A percentile compares a stretch with the other conserved stretches of the same genome.
Evolutionary conservation across 257 asterid species (phyloP).

Genomic region (Nicotiana tabacum): DNA sequence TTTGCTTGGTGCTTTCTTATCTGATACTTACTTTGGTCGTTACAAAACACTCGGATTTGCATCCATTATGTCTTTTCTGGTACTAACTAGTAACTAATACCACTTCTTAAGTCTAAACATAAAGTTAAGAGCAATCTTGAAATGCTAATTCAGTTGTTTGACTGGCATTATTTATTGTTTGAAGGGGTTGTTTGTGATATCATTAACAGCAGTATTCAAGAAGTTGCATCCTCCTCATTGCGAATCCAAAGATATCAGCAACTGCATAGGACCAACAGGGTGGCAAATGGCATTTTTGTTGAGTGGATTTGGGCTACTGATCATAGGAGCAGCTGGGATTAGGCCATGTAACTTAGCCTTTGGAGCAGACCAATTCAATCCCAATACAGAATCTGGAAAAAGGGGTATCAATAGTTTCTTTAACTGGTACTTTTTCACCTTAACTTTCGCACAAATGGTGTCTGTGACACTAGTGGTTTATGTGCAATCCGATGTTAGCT

Average conservation of each 20-base stretch:
- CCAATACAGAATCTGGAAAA: constrained; percentile 53
- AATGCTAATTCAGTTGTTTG: neutral
- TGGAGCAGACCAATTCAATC: constrained; percentile 85
- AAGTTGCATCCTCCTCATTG: constrained; percentile 64
- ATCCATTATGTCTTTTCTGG: constrained; percentile 49
- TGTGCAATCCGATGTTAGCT: constrained; percentile 65
- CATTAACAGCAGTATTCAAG: constrained; percentile 59
- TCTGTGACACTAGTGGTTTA: constrained; percentile 65
- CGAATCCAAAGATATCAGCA: neutral
- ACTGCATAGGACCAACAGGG: constrained; percentile 38
- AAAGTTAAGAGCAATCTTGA: neutral
- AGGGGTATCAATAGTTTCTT: constrained; percentile 70
- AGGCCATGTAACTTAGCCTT: constrained; percentile 80
- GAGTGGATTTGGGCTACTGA: constrained; percentile 52
- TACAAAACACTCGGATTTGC: constrained; percentile 58
- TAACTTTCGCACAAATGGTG: constrained; percentile 55
- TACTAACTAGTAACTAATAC: constrained; percentile 3
- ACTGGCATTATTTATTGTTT: neutral
- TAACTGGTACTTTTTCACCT: constrained; percentile 76
- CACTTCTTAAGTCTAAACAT: neutral
- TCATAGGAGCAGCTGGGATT: constrained; percentile 75
- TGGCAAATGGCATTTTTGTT: constrained; percentile 59
- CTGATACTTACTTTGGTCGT: constrained; percentile 69
- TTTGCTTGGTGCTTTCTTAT: constrained; percentile 57
- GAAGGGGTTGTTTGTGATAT: constrained; percentile 46